A percentile compares a stretch with the other conserved stretches of the same genome.
phyloP scores from a whole-genome alignment of 208 protist species.

The Entamoeba histolytica region DNA sequence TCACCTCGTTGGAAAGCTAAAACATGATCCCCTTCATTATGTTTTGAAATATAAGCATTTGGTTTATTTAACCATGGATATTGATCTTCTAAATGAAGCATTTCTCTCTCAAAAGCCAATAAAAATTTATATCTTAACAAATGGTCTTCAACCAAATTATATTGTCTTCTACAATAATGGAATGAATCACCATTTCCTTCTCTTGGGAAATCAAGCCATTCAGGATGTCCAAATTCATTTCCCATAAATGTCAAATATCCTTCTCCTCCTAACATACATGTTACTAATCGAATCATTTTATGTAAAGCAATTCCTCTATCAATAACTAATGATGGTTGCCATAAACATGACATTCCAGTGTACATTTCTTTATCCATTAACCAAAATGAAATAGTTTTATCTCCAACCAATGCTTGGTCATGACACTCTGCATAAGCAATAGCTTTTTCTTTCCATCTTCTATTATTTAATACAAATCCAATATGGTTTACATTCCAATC shows the following conservation, averaged over 20 bases:
- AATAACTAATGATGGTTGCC: conserved; percentile 25
- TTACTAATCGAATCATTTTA: conserved; percentile 54
- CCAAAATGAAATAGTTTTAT: conserved; percentile 66
- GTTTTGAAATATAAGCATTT: conserved; percentile 27
- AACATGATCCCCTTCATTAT: conserved; percentile 50
- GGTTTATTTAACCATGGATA: conserved; percentile 19
- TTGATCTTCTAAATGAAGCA: conserved; percentile 33
- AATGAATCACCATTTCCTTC: conserved; percentile 47
- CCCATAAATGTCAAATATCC: conserved; percentile 44
- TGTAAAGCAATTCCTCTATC: conserved; percentile 52
- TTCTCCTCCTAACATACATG: conserved; percentile 39
- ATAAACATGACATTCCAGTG: conserved; percentile 41
- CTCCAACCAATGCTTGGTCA: conserved; percentile 68
- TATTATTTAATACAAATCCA: conserved; percentile 43
- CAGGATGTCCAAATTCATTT: conserved; percentile 73
- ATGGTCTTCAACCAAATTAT: conserved; percentile 42
- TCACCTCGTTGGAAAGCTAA: conserved; percentile 37
- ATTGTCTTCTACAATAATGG: conserved; percentile 52
- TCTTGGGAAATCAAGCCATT: conserved; percentile 71
- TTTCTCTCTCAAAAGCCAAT: conserved; percentile 43
- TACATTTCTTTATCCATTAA: conserved; percentile 67
- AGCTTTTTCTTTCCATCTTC: conserved; percentile 44
- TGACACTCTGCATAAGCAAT: conserved; percentile 63
- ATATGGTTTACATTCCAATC: conserved; percentile 54
- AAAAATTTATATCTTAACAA: conserved; percentile 47